Conservation (phyloP, 2,329 filamentous ascomycete genomes). For the Fusarium buharicum region DNA sequence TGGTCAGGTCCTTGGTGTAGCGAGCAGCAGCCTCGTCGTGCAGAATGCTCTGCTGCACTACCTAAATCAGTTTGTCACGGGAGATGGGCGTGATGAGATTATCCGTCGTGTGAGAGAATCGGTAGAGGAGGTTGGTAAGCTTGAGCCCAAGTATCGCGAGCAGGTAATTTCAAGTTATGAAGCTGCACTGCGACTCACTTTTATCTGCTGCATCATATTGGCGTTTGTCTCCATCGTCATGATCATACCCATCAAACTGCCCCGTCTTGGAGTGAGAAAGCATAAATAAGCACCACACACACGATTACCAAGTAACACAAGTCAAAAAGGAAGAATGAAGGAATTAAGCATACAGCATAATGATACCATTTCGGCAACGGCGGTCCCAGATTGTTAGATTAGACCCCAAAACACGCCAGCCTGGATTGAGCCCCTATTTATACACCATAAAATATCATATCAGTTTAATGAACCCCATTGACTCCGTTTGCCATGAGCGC, state of each 20-base stretch:
- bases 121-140: constrained; percentile 62
- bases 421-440: constrained; percentile 33
- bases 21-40: constrained; percentile 75
- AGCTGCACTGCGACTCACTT: constrained; percentile 60
- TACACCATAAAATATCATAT: constrained; percentile 36
- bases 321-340: constrained; percentile 11
- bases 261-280: constrained; percentile 60
- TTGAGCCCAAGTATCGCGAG: constrained; percentile 59
- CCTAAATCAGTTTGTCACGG: constrained; percentile 67
- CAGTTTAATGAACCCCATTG: constrained; percentile 54
- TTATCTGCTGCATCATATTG: constrained; percentile 57
- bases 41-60: constrained; percentile 75
- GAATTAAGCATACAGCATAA: constrained; percentile 7
- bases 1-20: constrained; percentile 78
- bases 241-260: constrained; percentile 64
- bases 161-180: constrained; percentile 68
- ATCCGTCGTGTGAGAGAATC: constrained; percentile 63
- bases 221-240: constrained; percentile 60
- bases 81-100: constrained; percentile 66
- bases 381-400: constrained; percentile 34
- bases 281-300: constrained; percentile 4
- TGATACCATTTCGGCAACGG: constrained; percentile 7
- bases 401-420: constrained; percentile 26
- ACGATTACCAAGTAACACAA: neutral
- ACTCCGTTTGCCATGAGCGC: constrained; percentile 57